Conservation (phyloP, 148 eudicot species). For the Camellia japonica region DNA sequence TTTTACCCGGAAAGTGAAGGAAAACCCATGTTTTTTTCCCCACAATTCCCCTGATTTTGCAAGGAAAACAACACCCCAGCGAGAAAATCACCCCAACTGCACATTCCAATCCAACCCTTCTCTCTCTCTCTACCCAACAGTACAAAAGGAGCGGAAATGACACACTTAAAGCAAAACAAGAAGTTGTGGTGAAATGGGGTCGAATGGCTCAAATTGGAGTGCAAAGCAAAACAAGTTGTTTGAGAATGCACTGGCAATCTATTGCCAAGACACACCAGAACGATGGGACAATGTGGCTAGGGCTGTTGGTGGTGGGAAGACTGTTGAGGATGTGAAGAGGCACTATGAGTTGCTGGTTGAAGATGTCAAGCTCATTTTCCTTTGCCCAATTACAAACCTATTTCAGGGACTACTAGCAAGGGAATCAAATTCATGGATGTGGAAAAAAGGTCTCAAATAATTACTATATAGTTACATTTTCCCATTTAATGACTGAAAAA, state of each 20-base stretch:
- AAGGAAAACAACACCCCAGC: no score
- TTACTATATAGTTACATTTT: not conserved
- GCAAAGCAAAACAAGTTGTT: constrained; percentile 20
- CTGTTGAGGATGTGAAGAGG: constrained; percentile 23
- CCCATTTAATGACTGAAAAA: no score
- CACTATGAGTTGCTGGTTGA: constrained; percentile 20
- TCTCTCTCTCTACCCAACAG: not conserved
- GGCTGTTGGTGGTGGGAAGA: constrained; percentile 22
- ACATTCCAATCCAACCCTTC: not conserved
- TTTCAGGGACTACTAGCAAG: not conserved
- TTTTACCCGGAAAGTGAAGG: no score
- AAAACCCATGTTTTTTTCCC: no score
- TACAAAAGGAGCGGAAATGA: not conserved
- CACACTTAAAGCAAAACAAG: not conserved
- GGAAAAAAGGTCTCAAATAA: constrained; percentile 8
- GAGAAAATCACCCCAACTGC: no score
- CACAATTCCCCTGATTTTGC: no score
- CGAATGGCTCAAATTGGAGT: constrained; percentile 13
- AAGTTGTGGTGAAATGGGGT: not conserved
- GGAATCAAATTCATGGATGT: constrained; percentile 6
- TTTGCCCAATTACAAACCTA: constrained; percentile 7
- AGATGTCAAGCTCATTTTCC: constrained; percentile 19
- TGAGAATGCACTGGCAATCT: constrained; percentile 14
- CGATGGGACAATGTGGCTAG: constrained; percentile 18
- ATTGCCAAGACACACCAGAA: constrained; percentile 6